Evolutionary conservation across 768 basidiomycete species (phyloP).

Genomic region (Tulasnella sp.): DNA sequence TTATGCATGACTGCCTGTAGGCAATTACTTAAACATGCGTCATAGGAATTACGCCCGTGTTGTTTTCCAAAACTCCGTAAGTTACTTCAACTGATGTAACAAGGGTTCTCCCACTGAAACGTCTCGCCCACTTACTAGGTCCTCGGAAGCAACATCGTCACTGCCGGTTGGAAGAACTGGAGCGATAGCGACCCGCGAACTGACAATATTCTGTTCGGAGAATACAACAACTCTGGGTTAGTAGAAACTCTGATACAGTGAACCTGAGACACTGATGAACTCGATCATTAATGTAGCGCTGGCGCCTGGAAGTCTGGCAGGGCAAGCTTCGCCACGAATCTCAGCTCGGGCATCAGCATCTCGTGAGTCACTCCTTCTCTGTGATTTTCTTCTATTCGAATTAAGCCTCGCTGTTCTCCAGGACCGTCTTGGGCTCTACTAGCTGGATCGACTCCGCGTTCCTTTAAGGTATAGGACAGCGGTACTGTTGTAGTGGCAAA

Average conservation of each 20-base stretch:
- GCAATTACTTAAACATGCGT: not conserved
- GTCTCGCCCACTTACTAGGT: constrained; percentile 31
- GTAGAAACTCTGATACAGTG: not conserved
- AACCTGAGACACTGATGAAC: not conserved
- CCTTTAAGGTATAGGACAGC: not conserved
- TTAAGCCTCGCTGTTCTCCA: not conserved
- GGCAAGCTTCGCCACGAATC: constrained; percentile 21
- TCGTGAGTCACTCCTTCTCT: not conserved
- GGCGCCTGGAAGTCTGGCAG: constrained; percentile 25
- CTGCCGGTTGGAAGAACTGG: constrained; percentile 31
- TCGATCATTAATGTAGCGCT: not conserved
- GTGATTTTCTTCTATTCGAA: not conserved
- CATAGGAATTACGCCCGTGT: constrained; percentile 32
- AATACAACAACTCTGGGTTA: constrained; percentile 28
- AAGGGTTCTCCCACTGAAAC: not conserved
- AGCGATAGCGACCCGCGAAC: constrained; percentile 21
- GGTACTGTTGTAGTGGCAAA: too few species aligned
- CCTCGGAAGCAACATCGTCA: constrained; percentile 24
- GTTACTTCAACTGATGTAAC: not conserved
- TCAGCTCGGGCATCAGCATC: constrained; percentile 19
- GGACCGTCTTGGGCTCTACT: constrained; percentile 25
- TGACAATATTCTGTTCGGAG: constrained; percentile 30
- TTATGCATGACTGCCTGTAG: not conserved
- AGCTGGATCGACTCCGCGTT: constrained; percentile 28
- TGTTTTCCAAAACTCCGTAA: constrained; percentile 37